phyloP scores from a whole-genome alignment of 1,284 basidiomycete species.

The Lentinus polychrous region DNA sequence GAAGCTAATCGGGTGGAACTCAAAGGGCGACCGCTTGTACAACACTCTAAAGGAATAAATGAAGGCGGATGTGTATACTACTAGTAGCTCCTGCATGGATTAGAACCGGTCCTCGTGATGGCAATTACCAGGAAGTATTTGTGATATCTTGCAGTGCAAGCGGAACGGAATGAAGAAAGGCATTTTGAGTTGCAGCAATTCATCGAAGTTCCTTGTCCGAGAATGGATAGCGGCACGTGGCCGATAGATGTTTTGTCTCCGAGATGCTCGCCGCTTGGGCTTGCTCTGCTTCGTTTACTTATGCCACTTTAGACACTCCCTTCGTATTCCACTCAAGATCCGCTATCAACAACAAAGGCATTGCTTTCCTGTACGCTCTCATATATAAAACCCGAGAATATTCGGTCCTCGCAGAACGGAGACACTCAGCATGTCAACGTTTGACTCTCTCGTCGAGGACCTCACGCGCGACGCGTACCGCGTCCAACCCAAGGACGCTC shows the following conservation, averaged over 20 bases:
- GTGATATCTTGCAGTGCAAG: no score
- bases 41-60: constrained; percentile 25
- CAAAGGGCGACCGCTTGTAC: constrained; percentile 30
- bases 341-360: not conserved
- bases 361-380: not conserved
- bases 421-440: constrained; percentile 50
- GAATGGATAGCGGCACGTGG: constrained; percentile 1
- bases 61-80: not conserved
- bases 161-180: no score
- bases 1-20: not conserved
- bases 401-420: not conserved
- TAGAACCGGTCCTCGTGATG: no score
- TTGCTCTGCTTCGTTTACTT: not conserved
- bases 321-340: no score
- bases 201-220: no score
- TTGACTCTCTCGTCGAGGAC: constrained; percentile 76
- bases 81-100: no score
- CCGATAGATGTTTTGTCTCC: not conserved
- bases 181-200: no score
- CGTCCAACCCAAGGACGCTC: constrained; percentile 81
- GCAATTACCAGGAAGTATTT: no score
- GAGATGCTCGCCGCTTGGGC: no score
- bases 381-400: constrained; percentile 2
- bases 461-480: constrained; percentile 82
- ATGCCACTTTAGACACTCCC: not conserved